A percentile compares a stretch with the other conserved stretches of the same genome.
Evolutionary conservation across 108 stramenopile species (phyloP).

Genomic region (Cyclostephanos tholiformis): DNA sequence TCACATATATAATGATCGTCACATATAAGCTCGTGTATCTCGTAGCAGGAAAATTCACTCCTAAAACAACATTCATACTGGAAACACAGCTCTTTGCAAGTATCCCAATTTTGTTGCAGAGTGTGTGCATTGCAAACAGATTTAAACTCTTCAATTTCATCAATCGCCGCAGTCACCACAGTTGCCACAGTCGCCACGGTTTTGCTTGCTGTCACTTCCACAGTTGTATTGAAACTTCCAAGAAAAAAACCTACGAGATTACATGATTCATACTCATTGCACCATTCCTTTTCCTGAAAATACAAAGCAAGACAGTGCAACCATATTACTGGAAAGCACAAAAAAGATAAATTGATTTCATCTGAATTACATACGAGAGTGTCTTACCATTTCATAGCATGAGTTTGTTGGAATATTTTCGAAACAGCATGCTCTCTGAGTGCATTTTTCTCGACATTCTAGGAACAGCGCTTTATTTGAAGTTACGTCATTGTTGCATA

Average conservation of each 20-base stretch:
- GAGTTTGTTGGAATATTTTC: conserved; percentile 13
- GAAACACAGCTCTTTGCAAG: neutral
- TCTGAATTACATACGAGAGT: neutral
- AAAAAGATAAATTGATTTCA: conserved; percentile 2
- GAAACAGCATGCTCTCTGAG: conserved; percentile 19
- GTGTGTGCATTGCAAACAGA: neutral
- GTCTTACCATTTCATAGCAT: conserved; percentile 27
- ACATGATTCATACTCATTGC: conserved; percentile 27
- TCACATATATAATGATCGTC: conserved; percentile 2
- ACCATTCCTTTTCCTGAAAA: conserved; percentile 22
- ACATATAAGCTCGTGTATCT: neutral
- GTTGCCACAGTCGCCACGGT: neutral
- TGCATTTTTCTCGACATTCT: conserved; percentile 16
- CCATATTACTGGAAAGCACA: conserved; percentile 10
- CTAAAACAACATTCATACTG: neutral
- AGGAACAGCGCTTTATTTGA: neutral
- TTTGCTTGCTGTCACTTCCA: neutral
- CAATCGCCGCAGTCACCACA: no score
- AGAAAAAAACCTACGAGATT: conserved; percentile 15
- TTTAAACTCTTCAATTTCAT: neutral
- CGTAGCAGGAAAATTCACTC: no score
- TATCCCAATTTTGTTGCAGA: neutral
- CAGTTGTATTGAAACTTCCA: no score
- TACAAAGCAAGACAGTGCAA: neutral
- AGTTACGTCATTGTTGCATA: conserved; percentile 11